Percentiles rank a stretch among this genome's conserved stretches.
Conservation (phyloP, 352 stramenopile species). For the Phytophthora macrochlamydospora region DNA sequence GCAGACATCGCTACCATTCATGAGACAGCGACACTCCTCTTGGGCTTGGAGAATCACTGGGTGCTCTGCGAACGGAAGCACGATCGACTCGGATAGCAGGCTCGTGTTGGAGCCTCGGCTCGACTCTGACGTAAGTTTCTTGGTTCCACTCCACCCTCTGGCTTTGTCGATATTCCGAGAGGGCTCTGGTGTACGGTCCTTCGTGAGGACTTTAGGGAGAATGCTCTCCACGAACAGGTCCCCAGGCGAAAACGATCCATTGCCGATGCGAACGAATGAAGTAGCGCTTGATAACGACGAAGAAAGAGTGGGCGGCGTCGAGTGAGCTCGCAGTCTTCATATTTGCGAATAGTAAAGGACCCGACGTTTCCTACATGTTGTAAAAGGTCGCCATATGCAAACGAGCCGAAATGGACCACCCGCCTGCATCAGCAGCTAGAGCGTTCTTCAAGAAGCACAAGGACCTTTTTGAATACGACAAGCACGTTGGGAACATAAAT, state of each 20-base stretch:
- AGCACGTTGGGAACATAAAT: slow-evolving; percentile 38
- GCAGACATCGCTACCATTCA: slow-evolving; percentile 70
- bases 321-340: slow-evolving; percentile 28
- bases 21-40: slow-evolving; percentile 61
- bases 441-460: slow-evolving; percentile 67
- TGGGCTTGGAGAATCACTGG: slow-evolving; percentile 57
- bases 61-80: slow-evolving; percentile 57
- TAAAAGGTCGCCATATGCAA: slow-evolving; percentile 4
- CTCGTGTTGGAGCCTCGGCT: slow-evolving; percentile 14
- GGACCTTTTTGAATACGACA: slow-evolving; percentile 73
- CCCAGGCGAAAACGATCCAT: slow-evolving; percentile 57
- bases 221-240: slow-evolving; percentile 65
- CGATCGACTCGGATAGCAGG: slow-evolving; percentile 27
- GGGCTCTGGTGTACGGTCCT: slow-evolving; percentile 19
- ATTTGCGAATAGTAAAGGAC: not conserved
- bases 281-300: slow-evolving; percentile 25
- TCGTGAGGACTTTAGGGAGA: slow-evolving; percentile 44
- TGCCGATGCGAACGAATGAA: slow-evolving; percentile 58
- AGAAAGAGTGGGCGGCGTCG: slow-evolving; percentile 25
- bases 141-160: slow-evolving; percentile 13
- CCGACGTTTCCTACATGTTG: slow-evolving; percentile 4
- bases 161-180: slow-evolving; percentile 6
- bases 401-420: slow-evolving; percentile 17
- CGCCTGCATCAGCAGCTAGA: slow-evolving; percentile 10
- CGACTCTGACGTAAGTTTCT: slow-evolving; percentile 16